Base-by-base conservation (phyloP, 83 land plant genomes). In the Diphasiastrum complanatum region DNA sequence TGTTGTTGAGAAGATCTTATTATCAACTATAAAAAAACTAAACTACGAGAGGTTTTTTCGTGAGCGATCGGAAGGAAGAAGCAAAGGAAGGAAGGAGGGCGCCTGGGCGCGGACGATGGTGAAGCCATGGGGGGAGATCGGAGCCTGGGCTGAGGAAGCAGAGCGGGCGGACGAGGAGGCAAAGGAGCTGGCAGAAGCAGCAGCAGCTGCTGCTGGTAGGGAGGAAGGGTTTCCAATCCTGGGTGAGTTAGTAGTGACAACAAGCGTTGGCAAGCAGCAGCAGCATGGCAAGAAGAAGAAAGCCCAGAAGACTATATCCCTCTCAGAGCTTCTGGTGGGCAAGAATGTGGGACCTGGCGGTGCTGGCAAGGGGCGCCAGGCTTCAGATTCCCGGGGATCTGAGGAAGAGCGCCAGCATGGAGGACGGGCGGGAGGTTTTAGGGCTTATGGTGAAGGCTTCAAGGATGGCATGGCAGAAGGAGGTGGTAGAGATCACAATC, bases 201-300 rank as follows among this genome's bases (percentile, higher is more conserved):
- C 59, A 6, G 1, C 34, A 11, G 34, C 34, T 0, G 35, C 59
- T 11, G 12, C 53, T 12, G n/a, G n/a, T n/a, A n/a, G n/a, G n/a
- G n/a, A n/a, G n/a, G 59, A 55, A 55, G 34, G 14, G 8, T 55
- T 55, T 55, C 59, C 59, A 27, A 20, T 35, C 16, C 59, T 55
- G 14, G 59, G 59, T 14, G 59, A 55, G 35, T 31, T 35, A 24
- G 59, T 35, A n/a, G n/a, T n/a, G n/a, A n/a, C n/a, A 14, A 30
- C 59, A 16, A 55, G 27, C 16, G n/a, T n/a, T n/a, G n/a, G n/a
- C n/a, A n/a, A n/a, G n/a, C 6, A 20, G 14, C 26, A n/a, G n/a
- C n/a, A n/a, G n/a, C n/a, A n/a, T n/a, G n/a, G n/a, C n/a, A n/a
- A 18, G 35, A 55, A 55, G 59, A 55, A 55, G 59, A 55, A 55